phyloP scores from a whole-genome alignment of 1,284 basidiomycete genomes.

The Ceratobasidium sp. region DNA sequence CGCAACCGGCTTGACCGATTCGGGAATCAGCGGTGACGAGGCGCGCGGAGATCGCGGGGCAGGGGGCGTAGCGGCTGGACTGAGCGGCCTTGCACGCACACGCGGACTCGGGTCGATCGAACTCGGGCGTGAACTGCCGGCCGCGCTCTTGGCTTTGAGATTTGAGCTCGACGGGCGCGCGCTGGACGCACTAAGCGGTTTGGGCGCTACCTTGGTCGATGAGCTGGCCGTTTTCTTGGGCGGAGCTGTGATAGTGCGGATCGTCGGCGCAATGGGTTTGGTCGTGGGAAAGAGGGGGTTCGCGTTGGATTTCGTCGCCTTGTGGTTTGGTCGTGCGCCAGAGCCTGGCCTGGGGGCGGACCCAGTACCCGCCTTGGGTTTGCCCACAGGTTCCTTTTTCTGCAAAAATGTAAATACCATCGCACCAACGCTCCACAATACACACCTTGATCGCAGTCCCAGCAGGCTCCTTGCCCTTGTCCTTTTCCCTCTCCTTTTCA shows the following conservation, averaged over 20 bases:
- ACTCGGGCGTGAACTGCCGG: constrained; percentile 15
- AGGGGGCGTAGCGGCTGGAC: constrained; percentile 24
- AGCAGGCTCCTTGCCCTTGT: neutral
- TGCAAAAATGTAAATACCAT: neutral
- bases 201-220: neutral
- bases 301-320: neutral
- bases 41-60: constrained; percentile 27
- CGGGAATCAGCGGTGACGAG: constrained; percentile 2
- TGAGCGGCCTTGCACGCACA: constrained; percentile 23
- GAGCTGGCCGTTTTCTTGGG: constrained; percentile 24
- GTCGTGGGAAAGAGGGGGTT: neutral
- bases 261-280: constrained; percentile 24
- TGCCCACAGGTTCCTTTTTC: neutral
- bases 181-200: constrained; percentile 10
- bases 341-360: neutral
- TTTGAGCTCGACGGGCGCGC: neutral
- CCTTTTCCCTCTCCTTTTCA: constrained; percentile 21
- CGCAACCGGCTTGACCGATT: neutral
- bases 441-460: neutral
- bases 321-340: constrained; percentile 1
- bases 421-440: no score
- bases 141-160: constrained; percentile 6
- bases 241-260: constrained; percentile 15
- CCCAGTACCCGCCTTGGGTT: neutral
- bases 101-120: constrained; percentile 30